These are phyloP conservation scores for Malus hybrid DNA, from an alignment of 331 rosid species.

Conservation along the genomic window DNA sequence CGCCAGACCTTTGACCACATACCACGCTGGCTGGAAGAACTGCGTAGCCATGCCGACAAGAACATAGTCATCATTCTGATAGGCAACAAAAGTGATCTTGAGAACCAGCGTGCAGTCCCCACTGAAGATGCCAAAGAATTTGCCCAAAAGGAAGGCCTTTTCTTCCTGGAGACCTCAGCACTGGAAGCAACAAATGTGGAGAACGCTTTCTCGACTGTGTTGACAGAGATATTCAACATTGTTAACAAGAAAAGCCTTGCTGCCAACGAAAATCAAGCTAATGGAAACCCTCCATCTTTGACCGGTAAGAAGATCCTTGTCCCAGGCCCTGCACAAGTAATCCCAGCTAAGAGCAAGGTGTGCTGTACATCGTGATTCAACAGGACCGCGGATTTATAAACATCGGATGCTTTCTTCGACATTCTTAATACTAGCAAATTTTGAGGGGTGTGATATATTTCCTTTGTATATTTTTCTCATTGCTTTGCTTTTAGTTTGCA, in stretches of 20 bases:
- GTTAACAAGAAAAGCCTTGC: slow-evolving; percentile 71
- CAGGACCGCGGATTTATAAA: slow-evolving; percentile 16
- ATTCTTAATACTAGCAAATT: slow-evolving; percentile 38
- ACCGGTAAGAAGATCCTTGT: slow-evolving; percentile 77
- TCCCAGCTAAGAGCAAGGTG: slow-evolving; percentile 63
- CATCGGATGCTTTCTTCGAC: background rate
- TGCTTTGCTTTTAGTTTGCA: slow-evolving; percentile 22
- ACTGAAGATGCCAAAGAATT: slow-evolving; percentile 88
- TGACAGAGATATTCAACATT: slow-evolving; percentile 84
- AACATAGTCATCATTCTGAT: slow-evolving; percentile 82
- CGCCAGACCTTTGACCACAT: slow-evolving; percentile 92
- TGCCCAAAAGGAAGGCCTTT: slow-evolving; percentile 88
- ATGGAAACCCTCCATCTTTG: slow-evolving; percentile 58
- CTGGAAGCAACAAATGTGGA: slow-evolving; percentile 81
- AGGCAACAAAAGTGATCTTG: slow-evolving; percentile 88
- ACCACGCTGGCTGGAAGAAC: slow-evolving; percentile 96
- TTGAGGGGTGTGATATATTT: slow-evolving; percentile 45
- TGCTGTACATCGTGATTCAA: slow-evolving; percentile 60
- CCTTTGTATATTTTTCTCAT: slow-evolving; percentile 24
- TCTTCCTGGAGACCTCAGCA: slow-evolving; percentile 93
- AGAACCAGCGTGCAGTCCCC: slow-evolving; percentile 76
- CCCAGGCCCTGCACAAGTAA: slow-evolving; percentile 84
- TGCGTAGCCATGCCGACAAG: slow-evolving; percentile 91
- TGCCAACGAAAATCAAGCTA: slow-evolving; percentile 57
- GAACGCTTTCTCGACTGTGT: slow-evolving; percentile 74